These are phyloP conservation scores for Mortierella sp. DNA, from an alignment of 371 early-diverging fungal genomes.

Conservation along the genomic window DNA sequence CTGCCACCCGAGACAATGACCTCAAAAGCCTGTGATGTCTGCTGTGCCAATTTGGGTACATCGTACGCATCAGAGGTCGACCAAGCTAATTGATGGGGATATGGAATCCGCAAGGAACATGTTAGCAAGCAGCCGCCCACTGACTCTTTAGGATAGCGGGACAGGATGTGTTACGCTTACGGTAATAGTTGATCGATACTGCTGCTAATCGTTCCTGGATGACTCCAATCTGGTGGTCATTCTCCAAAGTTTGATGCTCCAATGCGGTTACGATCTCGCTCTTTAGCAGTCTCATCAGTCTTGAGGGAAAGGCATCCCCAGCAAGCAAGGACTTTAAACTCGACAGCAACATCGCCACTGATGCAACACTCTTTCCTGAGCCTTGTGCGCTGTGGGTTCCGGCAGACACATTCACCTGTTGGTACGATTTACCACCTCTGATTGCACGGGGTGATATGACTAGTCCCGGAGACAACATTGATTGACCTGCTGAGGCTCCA, in stretches of 20 bases:
- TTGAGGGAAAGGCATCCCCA: slow-evolving; percentile 42
- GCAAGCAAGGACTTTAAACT: slow-evolving; percentile 46
- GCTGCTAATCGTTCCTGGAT: slow-evolving; percentile 36
- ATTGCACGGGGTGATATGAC: slow-evolving; percentile 33
- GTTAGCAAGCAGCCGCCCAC: too few species aligned
- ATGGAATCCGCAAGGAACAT: background rate
- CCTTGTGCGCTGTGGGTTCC: slow-evolving; percentile 4
- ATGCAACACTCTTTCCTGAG: slow-evolving; percentile 19
- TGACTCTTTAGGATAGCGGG: too few species aligned
- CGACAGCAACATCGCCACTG: slow-evolving; percentile 29
- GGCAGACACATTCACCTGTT: background rate
- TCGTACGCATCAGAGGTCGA: slow-evolving; percentile 38
- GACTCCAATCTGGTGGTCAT: slow-evolving; percentile 30
- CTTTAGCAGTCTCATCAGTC: slow-evolving; percentile 35
- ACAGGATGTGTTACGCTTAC: slow-evolving; percentile 34
- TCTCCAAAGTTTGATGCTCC: slow-evolving; percentile 28
- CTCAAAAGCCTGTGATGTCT: slow-evolving; percentile 25
- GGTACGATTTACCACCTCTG: slow-evolving; percentile 12
- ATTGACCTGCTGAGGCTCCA: slow-evolving; percentile 5
- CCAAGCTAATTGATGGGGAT: slow-evolving; percentile 27
- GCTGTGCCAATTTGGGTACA: slow-evolving; percentile 38
- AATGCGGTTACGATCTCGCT: slow-evolving; percentile 36
- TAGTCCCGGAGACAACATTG: slow-evolving; percentile 38
- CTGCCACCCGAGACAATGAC: slow-evolving; percentile 40
- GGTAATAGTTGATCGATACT: slow-evolving; percentile 27